phyloP scores from a whole-genome alignment of 495 filamentous ascomycete species.

The Neurospora sp. region DNA sequence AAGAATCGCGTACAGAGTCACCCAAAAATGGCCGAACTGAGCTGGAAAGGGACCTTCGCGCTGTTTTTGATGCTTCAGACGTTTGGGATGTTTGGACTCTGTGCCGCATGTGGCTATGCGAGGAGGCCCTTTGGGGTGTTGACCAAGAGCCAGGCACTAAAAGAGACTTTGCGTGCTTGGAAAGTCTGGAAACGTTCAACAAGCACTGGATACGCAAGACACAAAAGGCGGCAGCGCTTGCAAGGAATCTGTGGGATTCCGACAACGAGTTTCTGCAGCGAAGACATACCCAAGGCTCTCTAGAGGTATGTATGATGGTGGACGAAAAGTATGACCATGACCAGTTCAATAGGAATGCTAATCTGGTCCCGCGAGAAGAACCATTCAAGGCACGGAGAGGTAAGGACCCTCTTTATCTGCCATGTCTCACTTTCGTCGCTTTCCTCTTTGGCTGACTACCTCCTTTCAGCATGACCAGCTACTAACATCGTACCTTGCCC shows the following conservation, averaged over 20 bases:
- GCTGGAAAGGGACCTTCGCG: background rate
- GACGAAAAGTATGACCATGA: background rate
- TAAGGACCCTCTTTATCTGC: background rate
- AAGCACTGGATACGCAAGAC: background rate
- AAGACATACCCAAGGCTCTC: background rate
- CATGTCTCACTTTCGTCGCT: background rate
- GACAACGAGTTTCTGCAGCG: background rate
- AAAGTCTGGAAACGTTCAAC: background rate
- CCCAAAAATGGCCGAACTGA: background rate
- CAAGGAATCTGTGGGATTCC: background rate
- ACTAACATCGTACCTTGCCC: background rate
- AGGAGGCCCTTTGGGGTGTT: background rate
- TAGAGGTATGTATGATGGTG: background rate
- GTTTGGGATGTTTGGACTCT: background rate
- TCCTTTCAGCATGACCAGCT: background rate
- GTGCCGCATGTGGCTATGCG: background rate
- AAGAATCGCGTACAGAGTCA: background rate
- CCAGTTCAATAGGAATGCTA: background rate
- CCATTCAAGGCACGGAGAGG: background rate
- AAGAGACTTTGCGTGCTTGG: background rate
- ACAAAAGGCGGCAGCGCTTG: background rate
- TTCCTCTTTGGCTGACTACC: background rate
- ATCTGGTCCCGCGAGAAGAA: background rate
- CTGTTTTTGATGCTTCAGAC: background rate
- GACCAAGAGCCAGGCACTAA: background rate